phyloP scores from a whole-genome alignment of 148 eudicot genomes.

The Camellia sinensis region DNA sequence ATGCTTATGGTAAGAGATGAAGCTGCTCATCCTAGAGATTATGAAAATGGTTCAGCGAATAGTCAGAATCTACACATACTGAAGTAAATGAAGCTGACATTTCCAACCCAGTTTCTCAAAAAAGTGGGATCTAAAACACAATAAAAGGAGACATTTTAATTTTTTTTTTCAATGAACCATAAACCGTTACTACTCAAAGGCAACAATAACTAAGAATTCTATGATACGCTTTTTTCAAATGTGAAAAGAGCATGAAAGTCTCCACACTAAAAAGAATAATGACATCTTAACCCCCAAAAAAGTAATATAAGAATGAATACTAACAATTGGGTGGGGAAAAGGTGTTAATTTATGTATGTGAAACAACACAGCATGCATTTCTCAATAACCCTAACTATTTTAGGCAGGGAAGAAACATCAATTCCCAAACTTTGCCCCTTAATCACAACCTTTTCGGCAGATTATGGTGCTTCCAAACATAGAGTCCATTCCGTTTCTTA shows the following conservation, averaged over 20 bases:
- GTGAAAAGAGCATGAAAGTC: not conserved
- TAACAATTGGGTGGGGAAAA: not conserved
- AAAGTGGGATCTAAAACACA: not conserved
- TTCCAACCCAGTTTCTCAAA: not conserved
- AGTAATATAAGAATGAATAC: not conserved
- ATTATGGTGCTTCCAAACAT: not conserved
- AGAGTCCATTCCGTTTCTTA: not conserved
- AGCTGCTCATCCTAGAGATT: not conserved
- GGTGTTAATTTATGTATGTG: not conserved
- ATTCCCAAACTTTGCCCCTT: no score
- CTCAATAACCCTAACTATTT: not conserved
- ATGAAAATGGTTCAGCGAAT: not conserved
- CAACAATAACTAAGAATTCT: not conserved
- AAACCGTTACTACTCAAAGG: not conserved
- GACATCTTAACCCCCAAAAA: not conserved
- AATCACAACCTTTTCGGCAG: not conserved
- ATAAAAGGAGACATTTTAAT: constrained; percentile 2
- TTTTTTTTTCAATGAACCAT: not conserved
- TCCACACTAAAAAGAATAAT: not conserved
- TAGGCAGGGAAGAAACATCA: not conserved
- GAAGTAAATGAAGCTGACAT: not conserved
- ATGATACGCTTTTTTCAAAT: not conserved
- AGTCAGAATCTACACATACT: not conserved
- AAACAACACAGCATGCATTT: not conserved
- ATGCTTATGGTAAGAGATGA: not conserved